Evolutionary conservation across 208 protist species (phyloP), one percentile per base, ranked within the genome.

Genomic region (Jaenimonas drosophilae): DNA sequence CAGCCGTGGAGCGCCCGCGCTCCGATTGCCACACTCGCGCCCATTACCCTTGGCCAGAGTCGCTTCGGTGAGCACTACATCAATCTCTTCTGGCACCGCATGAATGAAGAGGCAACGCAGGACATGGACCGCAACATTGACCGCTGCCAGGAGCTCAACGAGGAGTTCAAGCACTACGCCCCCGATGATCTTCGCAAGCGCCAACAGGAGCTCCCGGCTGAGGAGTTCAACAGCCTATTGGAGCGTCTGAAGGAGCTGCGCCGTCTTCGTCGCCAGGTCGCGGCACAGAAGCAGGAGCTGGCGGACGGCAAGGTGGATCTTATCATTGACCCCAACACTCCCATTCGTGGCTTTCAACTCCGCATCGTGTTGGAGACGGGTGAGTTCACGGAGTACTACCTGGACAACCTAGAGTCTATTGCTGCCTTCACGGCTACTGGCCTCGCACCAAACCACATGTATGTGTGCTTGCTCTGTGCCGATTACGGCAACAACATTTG

Each of bases 51-150:
- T 6, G 60, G 65, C 29, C 82, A 96, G 41, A 69, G 59, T 49
- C 74, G 83, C 34, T 91, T 93, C 55, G 82, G 83, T 29, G 88
- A 96, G 54, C 82, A 94, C 49, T 96, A 89, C 65, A 88, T 94
- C 43, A 90, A 89, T 54, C 62, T 96, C 17, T 91, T 77, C 49
- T 96, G 88, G 85, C 71, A 85, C 51, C 81, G 88, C 41, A 44
- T 60, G 21, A 50, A 69, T 7, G 46, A 43, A 9, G 43, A 25
- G 4, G 33, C 56, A 32, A 43, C 55, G 31, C 34, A 45, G 17
- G 45, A 41, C 16, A 46, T 75, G 11, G 56, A 61, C 27, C 32
- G 32, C 14, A 59, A 75, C 34, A 57, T 68, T 32, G 54, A 70
- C 31, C 49, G 60, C 29, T 69, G 75, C 49, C 45, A 59, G 7